phyloP scores from a whole-genome alignment of 2,329 filamentous ascomycete genomes.

The Monilinia laxa region DNA sequence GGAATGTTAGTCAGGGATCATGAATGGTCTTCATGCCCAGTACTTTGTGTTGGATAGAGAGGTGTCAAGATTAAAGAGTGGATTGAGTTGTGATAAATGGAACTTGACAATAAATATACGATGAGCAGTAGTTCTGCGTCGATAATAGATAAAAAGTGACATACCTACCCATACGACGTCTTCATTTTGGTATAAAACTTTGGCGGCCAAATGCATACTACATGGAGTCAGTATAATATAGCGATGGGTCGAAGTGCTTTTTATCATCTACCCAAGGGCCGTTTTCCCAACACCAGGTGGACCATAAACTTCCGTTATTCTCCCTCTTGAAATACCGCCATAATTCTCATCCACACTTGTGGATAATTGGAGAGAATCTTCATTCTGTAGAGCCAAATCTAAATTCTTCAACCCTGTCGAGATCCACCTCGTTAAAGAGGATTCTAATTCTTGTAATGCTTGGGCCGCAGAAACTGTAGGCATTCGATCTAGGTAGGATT shows the following conservation, averaged over 20 bases:
- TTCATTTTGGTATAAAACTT: constrained; percentile 58
- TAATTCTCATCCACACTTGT: constrained; percentile 28
- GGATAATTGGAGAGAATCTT: constrained; percentile 20
- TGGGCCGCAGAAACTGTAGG: constrained; percentile 76
- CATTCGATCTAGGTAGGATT: constrained; percentile 63
- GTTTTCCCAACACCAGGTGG: constrained; percentile 87
- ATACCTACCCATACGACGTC: constrained; percentile 80
- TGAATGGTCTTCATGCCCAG: no score
- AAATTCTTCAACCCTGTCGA: constrained; percentile 56
- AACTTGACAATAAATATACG: neutral
- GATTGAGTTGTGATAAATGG: no score
- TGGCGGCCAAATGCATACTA: constrained; percentile 69
- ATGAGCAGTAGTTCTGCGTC: neutral
- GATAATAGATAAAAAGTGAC: constrained; percentile 24
- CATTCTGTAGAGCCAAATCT: constrained; percentile 49
- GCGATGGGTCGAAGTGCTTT: neutral
- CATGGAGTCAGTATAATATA: constrained; percentile 26
- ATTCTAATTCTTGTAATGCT: constrained; percentile 61
- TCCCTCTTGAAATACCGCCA: constrained; percentile 69
- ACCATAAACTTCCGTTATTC: constrained; percentile 84
- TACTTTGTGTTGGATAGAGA: neutral
- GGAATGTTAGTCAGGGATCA: constrained; percentile 18
- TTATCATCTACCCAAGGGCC: constrained; percentile 54
- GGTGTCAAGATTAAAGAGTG: neutral
- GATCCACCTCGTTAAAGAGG: constrained; percentile 50